These are phyloP conservation scores for Suillus decipiens DNA, from an alignment of 768 basidiomycete genomes.

Conservation along the genomic window DNA sequence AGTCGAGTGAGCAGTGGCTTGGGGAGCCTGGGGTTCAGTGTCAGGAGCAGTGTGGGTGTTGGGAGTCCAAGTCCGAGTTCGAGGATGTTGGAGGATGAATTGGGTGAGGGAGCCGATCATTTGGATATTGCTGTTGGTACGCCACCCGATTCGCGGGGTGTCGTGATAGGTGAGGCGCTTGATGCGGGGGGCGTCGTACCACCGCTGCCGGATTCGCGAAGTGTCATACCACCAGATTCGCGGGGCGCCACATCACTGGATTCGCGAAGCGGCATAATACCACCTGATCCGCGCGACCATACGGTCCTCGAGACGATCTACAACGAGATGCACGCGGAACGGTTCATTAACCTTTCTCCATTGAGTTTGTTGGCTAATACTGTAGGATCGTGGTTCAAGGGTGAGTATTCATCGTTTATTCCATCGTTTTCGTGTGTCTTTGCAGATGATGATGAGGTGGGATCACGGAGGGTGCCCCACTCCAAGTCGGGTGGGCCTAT, in stretches of 20 bases:
- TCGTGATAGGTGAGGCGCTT: not conserved
- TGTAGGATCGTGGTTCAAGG: constrained; percentile 61
- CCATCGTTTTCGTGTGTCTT: not conserved
- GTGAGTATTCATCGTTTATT: constrained; percentile 34
- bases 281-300: constrained; percentile 67
- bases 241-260: constrained; percentile 25
- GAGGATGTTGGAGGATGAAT: not conserved
- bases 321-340: constrained; percentile 62
- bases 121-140: not conserved
- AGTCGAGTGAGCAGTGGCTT: not conserved
- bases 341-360: constrained; percentile 70
- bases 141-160: not conserved
- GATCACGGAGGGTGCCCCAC: not conserved
- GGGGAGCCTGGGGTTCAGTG: not conserved
- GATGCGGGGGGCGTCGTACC: not conserved
- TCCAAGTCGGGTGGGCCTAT: not conserved
- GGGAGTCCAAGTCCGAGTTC: not conserved
- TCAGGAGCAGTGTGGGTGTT: not conserved
- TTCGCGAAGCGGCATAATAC: not conserved
- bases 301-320: constrained; percentile 64
- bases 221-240: constrained; percentile 45
- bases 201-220: too few relatives aligned
- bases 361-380: constrained; percentile 59
- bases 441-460: not conserved
- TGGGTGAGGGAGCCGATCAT: not conserved